Conservation (phyloP, 1,284 basidiomycete genomes). For the Sutorius eximius region DNA sequence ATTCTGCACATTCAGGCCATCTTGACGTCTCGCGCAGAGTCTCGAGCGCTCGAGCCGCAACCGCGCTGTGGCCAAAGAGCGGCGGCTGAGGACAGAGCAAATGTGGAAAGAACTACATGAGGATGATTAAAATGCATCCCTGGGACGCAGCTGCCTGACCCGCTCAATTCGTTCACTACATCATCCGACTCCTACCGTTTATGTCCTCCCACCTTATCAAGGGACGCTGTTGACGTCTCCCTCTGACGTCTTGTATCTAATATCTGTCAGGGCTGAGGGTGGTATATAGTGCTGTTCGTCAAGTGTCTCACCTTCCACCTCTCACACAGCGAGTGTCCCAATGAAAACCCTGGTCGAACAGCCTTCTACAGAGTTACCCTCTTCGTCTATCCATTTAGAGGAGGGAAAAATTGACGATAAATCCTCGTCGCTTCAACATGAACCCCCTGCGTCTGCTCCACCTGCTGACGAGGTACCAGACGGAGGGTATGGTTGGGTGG, state of each 20-base stretch:
- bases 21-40: conserved; percentile 46
- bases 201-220: not conserved
- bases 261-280: not conserved
- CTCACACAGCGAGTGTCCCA: not conserved
- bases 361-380: not conserved
- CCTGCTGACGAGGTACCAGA: conserved; percentile 17
- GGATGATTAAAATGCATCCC: conserved; percentile 34
- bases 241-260: conserved; percentile 1
- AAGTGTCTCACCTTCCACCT: not conserved
- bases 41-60: conserved; percentile 69
- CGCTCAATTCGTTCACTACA: not conserved
- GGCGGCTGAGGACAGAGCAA: conserved; percentile 54
- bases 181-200: not conserved
- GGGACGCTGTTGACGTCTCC: not conserved
- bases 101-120: conserved; percentile 62
- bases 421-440: not conserved
- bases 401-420: not conserved
- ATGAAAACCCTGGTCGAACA: not conserved
- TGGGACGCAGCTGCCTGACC: not conserved
- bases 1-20: not conserved
- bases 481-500: conserved; percentile 26
- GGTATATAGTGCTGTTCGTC: conserved; percentile 3
- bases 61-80: conserved; percentile 63
- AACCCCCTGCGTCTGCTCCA: not conserved
- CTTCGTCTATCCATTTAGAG: not conserved